These are phyloP conservation scores for Logfia minima DNA, from an alignment of 129 eudicot genomes.

Conservation along the genomic window DNA sequence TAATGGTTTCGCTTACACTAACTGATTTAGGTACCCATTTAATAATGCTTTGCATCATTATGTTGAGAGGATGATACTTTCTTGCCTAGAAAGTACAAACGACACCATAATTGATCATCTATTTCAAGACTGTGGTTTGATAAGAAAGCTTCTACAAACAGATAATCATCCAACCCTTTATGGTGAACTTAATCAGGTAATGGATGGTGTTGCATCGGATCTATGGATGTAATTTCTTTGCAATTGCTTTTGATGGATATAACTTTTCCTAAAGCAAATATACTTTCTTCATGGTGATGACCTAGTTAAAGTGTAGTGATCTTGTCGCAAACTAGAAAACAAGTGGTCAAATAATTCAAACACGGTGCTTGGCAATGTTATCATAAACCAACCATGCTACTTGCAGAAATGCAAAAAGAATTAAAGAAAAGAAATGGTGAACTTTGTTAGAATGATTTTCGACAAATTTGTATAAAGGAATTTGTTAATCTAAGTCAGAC, in stretches of 20 bases:
- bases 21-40: constrained; percentile 73
- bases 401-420: too few species aligned
- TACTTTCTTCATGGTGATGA: neutral
- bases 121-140: constrained; percentile 65
- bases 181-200: constrained; percentile 59
- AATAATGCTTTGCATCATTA: constrained; percentile 93
- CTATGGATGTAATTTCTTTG: too few species aligned
- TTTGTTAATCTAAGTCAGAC: too few species aligned
- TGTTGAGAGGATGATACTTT: constrained; percentile 80
- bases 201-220: neutral
- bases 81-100: constrained; percentile 75
- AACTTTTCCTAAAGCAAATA: neutral
- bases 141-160: constrained; percentile 54
- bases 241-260: neutral
- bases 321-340: too few species aligned
- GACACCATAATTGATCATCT: constrained; percentile 61
- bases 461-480: too few species aligned
- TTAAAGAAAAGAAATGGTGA: too few species aligned
- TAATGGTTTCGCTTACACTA: neutral
- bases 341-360: too few species aligned
- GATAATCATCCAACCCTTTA: constrained; percentile 47
- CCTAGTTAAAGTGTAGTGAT: too few species aligned
- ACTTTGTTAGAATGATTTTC: too few species aligned
- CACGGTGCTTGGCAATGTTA: too few species aligned
- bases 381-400: too few species aligned